phyloP scores from a whole-genome alignment of 495 filamentous ascomycete genomes.

The Hypoxylon subgilvum region DNA sequence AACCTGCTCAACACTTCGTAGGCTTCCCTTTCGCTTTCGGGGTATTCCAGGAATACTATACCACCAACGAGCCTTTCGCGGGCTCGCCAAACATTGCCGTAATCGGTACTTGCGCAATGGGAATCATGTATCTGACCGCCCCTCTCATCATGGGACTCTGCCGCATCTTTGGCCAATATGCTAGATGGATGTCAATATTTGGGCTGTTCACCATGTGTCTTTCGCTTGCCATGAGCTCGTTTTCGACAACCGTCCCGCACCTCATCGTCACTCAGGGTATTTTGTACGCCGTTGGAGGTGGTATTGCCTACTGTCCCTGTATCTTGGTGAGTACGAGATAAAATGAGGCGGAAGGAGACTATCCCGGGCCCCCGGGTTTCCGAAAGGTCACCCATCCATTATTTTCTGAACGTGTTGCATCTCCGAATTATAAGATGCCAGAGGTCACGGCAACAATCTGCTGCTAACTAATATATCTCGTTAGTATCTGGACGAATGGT shows the following conservation, averaged over 20 bases:
- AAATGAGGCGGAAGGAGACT: not conserved
- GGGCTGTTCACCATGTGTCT: conserved; percentile 42
- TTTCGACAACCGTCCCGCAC: conserved; percentile 41
- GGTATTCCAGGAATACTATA: conserved; percentile 66
- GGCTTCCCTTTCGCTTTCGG: conserved; percentile 67
- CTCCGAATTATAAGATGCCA: not conserved
- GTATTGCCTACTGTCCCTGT: conserved; percentile 50
- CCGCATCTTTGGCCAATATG: conserved; percentile 38
- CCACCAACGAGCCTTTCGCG: conserved; percentile 53
- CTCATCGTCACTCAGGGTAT: conserved; percentile 55
- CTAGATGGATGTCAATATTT: conserved; percentile 40
- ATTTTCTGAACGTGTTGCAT: not conserved
- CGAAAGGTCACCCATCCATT: not conserved
- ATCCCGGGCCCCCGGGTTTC: not conserved
- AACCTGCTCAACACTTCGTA: conserved; percentile 29
- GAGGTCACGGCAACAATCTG: not conserved
- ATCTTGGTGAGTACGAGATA: conserved; percentile 36
- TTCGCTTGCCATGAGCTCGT: conserved; percentile 47
- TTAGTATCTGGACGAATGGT: conserved; percentile 58
- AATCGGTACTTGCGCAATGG: conserved; percentile 43
- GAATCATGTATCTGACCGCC: conserved; percentile 56
- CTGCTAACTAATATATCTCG: conserved; percentile 16
- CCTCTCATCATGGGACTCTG: conserved; percentile 47
- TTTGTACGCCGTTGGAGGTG: conserved; percentile 52
- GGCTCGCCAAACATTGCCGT: conserved; percentile 38